These are phyloP conservation scores for Colletotrichum kahawae DNA, from an alignment of 2,329 filamentous ascomycete genomes.

Conservation along the genomic window DNA sequence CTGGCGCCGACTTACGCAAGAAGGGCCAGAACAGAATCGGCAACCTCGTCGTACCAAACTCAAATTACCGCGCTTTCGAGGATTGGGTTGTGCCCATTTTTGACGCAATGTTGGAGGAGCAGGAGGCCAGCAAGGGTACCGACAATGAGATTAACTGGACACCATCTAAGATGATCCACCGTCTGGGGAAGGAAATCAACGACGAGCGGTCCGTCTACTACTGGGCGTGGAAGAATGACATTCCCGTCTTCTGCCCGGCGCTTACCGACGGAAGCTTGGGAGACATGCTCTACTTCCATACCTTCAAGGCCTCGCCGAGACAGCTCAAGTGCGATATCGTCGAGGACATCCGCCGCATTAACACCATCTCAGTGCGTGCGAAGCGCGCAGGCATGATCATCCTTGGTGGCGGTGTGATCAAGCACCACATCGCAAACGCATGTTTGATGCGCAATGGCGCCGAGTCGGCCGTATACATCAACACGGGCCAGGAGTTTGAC, in stretches of 20 bases:
- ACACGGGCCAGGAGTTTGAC: constrained; percentile 97
- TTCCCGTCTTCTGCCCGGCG: constrained; percentile 95
- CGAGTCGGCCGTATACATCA: constrained; percentile 96
- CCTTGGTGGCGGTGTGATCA: constrained; percentile 91
- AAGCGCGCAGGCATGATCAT: constrained; percentile 95
- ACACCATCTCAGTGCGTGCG: constrained; percentile 87
- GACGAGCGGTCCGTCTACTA: constrained; percentile 92
- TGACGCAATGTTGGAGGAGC: constrained; percentile 92
- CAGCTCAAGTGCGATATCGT: constrained; percentile 90
- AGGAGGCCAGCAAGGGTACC: constrained; percentile 77
- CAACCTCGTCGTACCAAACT: constrained; percentile 94
- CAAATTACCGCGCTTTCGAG: constrained; percentile 96
- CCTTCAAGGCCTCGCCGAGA: constrained; percentile 83
- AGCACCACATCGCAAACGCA: constrained; percentile 98
- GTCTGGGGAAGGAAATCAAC: constrained; percentile 92
- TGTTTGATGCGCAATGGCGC: constrained; percentile 97
- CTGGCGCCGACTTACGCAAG: constrained; percentile 77
- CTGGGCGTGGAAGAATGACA: constrained; percentile 97
- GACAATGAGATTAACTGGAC: constrained; percentile 83
- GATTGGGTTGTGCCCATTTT: constrained; percentile 97
- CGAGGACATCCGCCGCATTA: constrained; percentile 90
- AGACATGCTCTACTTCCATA: constrained; percentile 99
- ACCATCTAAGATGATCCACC: constrained; percentile 87
- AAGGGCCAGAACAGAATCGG: constrained; percentile 95
- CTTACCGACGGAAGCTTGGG: constrained; percentile 94